Conservation (phyloP, 176 grass and related monocot genomes). For the Oryza nivara region DNA sequence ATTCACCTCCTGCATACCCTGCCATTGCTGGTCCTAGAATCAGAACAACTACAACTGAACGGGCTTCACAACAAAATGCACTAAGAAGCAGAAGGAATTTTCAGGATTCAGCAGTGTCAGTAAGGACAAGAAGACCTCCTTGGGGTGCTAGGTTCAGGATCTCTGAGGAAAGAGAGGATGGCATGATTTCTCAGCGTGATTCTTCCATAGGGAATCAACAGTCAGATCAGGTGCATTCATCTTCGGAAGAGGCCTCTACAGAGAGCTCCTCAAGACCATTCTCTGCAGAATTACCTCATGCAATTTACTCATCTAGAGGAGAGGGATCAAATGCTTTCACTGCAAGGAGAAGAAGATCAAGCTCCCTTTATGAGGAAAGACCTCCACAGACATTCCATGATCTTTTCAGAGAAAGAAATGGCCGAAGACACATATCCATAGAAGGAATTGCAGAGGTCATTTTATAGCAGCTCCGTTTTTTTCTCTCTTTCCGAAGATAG, state of each 20-base stretch:
- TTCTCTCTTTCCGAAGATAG: conserved; percentile 16
- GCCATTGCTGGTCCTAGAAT: conserved; percentile 20
- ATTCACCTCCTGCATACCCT: conserved; percentile 24
- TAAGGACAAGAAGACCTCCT: conserved; percentile 48
- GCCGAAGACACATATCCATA: conserved; percentile 39
- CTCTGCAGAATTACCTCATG: conserved; percentile 45
- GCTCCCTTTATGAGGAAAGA: conserved; percentile 38
- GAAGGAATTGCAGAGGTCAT: conserved; percentile 77
- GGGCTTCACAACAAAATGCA: conserved; percentile 28
- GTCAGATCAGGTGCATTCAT: conserved; percentile 31
- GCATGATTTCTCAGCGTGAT: conserved; percentile 30
- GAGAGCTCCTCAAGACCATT: conserved; percentile 48
- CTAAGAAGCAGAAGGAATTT: conserved; percentile 40
- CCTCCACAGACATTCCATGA: conserved; percentile 13
- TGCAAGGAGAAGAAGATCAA: conserved; percentile 47
- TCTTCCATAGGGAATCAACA: conserved; percentile 29
- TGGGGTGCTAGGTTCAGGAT: conserved; percentile 25
- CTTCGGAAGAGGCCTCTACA: conserved; percentile 20
- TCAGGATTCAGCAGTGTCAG: conserved; percentile 56
- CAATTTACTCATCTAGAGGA: conserved; percentile 44
- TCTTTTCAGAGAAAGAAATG: conserved; percentile 32
- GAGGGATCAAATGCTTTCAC: conserved; percentile 16
- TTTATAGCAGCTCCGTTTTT: conserved; percentile 24
- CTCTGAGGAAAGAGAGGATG: conserved; percentile 37
- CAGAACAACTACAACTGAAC: conserved; percentile 17